These are phyloP conservation scores for Priceomyces melissophilus DNA, from an alignment of 805 yeast species.

Conservation along the genomic window DNA sequence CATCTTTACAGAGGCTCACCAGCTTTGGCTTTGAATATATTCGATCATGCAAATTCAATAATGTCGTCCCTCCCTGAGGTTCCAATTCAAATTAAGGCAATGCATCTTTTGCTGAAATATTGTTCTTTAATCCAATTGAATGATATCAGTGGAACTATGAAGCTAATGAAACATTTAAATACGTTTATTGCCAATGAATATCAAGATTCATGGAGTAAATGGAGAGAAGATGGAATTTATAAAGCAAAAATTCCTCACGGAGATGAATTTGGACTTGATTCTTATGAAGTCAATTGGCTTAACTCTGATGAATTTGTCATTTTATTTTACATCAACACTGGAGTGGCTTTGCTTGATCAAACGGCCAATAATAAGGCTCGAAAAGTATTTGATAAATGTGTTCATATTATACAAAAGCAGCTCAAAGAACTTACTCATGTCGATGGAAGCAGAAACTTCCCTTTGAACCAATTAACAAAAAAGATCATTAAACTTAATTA, in stretches of 20 bases:
- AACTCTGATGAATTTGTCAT: slow-evolving; percentile 41
- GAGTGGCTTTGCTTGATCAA: slow-evolving; percentile 36
- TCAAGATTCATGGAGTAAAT: slow-evolving; percentile 16
- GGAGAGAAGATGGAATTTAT: slow-evolving; percentile 31
- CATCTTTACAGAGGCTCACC: slow-evolving; percentile 29
- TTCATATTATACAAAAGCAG: slow-evolving; percentile 27
- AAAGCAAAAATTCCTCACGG: slow-evolving; percentile 6
- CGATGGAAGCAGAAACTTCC: slow-evolving; percentile 9
- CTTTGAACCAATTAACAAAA: slow-evolving; percentile 18
- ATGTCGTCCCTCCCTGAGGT: slow-evolving; percentile 5
- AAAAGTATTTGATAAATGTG: slow-evolving; percentile 37
- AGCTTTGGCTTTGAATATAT: slow-evolving; percentile 11
- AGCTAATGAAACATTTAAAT: slow-evolving; percentile 19
- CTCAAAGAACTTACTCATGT: slow-evolving; percentile 9
- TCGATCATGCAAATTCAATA: slow-evolving; percentile 13
- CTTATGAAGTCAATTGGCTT: slow-evolving; percentile 38
- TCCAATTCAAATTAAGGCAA: slow-evolving; percentile 33
- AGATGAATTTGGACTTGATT: background rate
- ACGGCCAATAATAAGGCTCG: slow-evolving; percentile 30
- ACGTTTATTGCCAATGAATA: slow-evolving; percentile 19
- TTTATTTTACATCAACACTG: slow-evolving; percentile 40
- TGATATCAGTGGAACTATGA: slow-evolving; percentile 20
- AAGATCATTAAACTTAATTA: slow-evolving; percentile 26
- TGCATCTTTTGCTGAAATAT: slow-evolving; percentile 21
- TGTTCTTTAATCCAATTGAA: slow-evolving; percentile 24